Conservation (phyloP, 352 stramenopile species). For the Phytophthora quininea region DNA sequence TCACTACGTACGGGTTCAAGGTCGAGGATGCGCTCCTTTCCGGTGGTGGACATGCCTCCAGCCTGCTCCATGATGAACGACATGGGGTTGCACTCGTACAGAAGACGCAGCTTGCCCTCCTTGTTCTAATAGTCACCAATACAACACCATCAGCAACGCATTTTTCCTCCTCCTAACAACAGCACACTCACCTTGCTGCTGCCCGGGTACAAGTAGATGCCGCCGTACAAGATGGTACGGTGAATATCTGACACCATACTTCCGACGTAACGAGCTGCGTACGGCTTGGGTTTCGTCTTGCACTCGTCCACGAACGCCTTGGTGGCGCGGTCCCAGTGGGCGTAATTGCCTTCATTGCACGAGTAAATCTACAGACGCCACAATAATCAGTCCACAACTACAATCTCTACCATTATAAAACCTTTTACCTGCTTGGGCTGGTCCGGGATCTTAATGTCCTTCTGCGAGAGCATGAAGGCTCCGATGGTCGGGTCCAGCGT, state of each 20-base stretch:
- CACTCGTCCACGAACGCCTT: conserved; percentile 87
- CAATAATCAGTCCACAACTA: background rate
- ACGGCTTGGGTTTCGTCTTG: conserved; percentile 79
- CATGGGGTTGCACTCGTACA: conserved; percentile 99
- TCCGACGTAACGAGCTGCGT: conserved; percentile 95
- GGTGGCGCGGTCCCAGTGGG: conserved; percentile 95
- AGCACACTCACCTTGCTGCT: conserved; percentile 84
- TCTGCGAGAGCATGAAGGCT: conserved; percentile 97
- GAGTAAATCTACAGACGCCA: conserved; percentile 89
- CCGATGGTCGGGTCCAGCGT: conserved; percentile 98
- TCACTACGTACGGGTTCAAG: conserved; percentile 77
- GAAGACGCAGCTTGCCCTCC: conserved; percentile 95
- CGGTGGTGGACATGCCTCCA: conserved; percentile 95
- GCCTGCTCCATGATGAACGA: conserved; percentile 98
- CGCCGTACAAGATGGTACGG: conserved; percentile 98
- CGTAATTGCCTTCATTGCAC: conserved; percentile 98
- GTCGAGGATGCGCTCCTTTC: conserved; percentile 93
- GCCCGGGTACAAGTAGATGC: conserved; percentile 98
- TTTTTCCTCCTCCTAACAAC: no score
- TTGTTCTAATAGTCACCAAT: conserved; percentile 38
- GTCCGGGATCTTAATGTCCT: conserved; percentile 95
- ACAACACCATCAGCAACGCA: background rate
- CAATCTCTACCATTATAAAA: background rate
- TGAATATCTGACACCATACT: conserved; percentile 99
- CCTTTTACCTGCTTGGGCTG: conserved; percentile 74